Percentiles rank a stretch among this genome's conserved stretches.
Evolutionary conservation across 192 early-diverging fungal genomes (phyloP).

Genomic region (Backusella circina): DNA sequence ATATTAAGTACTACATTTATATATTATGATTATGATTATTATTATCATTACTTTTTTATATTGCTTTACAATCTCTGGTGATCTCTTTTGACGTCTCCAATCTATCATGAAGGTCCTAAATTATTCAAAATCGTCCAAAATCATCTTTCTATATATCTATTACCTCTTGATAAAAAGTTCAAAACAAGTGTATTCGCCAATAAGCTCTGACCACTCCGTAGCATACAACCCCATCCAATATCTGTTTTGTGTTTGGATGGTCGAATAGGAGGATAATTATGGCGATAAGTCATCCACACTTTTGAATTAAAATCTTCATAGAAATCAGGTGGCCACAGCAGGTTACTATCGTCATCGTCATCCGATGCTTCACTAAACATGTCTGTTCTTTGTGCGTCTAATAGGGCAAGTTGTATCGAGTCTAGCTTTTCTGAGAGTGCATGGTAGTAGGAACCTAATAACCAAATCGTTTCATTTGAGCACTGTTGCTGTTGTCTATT

Average conservation of each 20-base stretch:
- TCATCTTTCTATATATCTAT: background rate
- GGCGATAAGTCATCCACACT: slow-evolving; percentile 92
- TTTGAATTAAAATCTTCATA: slow-evolving; percentile 74
- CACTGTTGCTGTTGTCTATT: background rate
- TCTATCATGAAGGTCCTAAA: slow-evolving; percentile 37
- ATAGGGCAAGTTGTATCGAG: slow-evolving; percentile 14
- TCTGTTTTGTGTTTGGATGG: slow-evolving; percentile 79
- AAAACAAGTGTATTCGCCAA: slow-evolving; percentile 81
- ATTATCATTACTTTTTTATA: slow-evolving; percentile 38
- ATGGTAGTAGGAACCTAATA: slow-evolving; percentile 38
- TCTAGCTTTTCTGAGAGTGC: background rate
- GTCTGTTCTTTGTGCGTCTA: slow-evolving; percentile 27
- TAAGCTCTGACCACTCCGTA: slow-evolving; percentile 90
- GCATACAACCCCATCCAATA: slow-evolving; percentile 96
- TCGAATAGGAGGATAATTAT: slow-evolving; percentile 79
- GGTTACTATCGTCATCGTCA: slow-evolving; percentile 6
- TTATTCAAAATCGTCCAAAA: too few species aligned
- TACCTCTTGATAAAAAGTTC: slow-evolving; percentile 75
- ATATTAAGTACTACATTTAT: too few species aligned
- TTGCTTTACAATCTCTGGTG: slow-evolving; percentile 33
- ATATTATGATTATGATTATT: too few species aligned
- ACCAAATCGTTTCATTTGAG: slow-evolving; percentile 13
- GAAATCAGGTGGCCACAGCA: slow-evolving; percentile 47
- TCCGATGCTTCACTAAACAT: slow-evolving; percentile 8
- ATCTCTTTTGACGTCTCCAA: slow-evolving; percentile 40